phyloP scores from a whole-genome alignment of 306 rosid genomes.

The Cucurbita moschata region DNA sequence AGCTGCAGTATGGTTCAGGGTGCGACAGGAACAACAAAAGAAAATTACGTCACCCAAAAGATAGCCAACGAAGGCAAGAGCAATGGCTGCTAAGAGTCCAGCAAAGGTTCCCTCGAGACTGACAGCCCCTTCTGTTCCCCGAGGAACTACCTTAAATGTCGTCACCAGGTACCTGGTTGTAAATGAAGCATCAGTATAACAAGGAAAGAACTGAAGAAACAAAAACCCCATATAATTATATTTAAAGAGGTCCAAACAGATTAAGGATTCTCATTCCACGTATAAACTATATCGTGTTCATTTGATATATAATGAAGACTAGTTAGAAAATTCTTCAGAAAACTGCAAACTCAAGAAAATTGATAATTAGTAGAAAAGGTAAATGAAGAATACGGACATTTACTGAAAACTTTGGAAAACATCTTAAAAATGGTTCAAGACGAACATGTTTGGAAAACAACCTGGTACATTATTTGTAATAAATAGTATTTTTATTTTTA shows the following conservation, averaged over 20 bases:
- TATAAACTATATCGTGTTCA: background rate
- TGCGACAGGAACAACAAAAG: background rate
- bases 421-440: background rate
- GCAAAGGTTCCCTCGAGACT: conserved; percentile 92
- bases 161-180: conserved; percentile 74
- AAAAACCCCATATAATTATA: background rate
- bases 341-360: background rate
- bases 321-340: background rate
- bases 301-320: background rate
- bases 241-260: background rate
- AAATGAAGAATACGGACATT: background rate
- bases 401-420: background rate
- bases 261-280: background rate
- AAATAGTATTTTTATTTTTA: background rate
- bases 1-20: background rate
- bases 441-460: background rate
- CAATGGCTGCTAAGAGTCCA: conserved; percentile 64
- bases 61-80: conserved; percentile 54
- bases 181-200: conserved; percentile 3
- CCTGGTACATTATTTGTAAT: background rate
- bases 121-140: conserved; percentile 98
- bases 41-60: conserved; percentile 58
- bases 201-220: background rate
- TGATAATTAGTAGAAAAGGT: background rate
- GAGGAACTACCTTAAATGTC: conserved; percentile 76